Evolutionary conservation across 2,329 filamentous ascomycete genomes (phyloP), one percentile per base, ranked within the genome.

Genomic region (Xylariaceae sp.): DNA sequence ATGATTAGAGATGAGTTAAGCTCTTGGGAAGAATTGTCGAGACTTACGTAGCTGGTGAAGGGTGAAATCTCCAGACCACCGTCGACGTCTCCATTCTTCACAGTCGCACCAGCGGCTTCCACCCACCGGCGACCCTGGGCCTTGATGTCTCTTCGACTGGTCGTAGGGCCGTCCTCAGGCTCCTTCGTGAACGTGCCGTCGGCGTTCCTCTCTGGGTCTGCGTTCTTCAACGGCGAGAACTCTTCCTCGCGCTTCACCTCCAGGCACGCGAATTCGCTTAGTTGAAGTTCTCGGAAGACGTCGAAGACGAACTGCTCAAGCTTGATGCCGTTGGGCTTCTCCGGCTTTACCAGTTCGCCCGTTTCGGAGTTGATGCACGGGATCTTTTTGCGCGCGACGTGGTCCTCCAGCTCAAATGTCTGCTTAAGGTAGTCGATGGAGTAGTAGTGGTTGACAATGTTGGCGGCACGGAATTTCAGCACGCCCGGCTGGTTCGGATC

Each of bases 381-480:
- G 61, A 99, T 99, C 89, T 99, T 99, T 89, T 99, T 99, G 75
- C 89, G 87, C 44, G 95, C 95, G 61, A 99, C 88, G 80, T 99
- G 95, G 32, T 37, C 32, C 32, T 37, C 32, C 5, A 37, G 32
- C 32, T 4, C 32, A 10, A 37, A 37, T 10, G 3, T 12, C 32
- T 37, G 32, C 32, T 96, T 89, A 47, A 99, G 84, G 83, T 97
- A 98, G 65, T 84, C 79, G 81, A 93, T 93, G 45, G 91, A 96
- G 81, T 99, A 99, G 85, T 98, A 99, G 83, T 99, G 95, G 82
- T 99, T 99, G 78, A 99, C 95, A 67, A 99, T 99, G 81, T 99
- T 99, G 70, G 93, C 95, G 55, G 95, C 93, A 60, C 95, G 89
- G 87, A 96, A 98, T 77, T 93, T 96, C 72, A 99, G 87, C 51